A percentile compares a stretch with the other conserved stretches of the same genome.
Conservation (phyloP, 2,329 filamentous ascomycete genomes). For the Phialemonium atrogriseum region DNA sequence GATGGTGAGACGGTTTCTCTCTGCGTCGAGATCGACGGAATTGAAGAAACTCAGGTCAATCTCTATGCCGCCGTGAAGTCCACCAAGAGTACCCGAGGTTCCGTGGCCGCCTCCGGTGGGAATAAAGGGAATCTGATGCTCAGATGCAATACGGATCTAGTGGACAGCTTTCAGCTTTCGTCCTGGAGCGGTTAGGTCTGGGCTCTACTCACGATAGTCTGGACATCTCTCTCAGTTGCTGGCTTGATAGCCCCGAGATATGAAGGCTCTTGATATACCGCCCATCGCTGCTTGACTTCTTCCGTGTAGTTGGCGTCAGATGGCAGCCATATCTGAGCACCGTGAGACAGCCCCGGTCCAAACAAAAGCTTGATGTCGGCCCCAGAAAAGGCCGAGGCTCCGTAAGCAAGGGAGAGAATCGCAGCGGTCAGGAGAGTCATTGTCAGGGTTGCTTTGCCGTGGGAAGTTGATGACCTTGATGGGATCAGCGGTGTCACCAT, state of each 20-base stretch:
- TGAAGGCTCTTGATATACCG: not conserved
- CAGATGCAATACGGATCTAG: not conserved
- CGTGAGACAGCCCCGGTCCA: not conserved
- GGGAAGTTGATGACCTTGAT: too few species aligned
- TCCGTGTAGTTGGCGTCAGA: not conserved
- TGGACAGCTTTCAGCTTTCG: not conserved
- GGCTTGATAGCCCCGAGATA: not conserved
- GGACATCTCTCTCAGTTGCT: not conserved
- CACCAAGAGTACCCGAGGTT: not conserved
- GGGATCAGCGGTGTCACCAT: too few species aligned
- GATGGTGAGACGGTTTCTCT: not conserved
- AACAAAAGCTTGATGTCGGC: not conserved
- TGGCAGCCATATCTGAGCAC: not conserved
- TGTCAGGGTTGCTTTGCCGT: too few species aligned
- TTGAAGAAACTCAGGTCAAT: not conserved
- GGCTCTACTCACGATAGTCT: not conserved
- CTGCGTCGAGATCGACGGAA: not conserved
- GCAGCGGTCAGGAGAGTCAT: too few species aligned
- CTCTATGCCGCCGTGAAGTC: not conserved
- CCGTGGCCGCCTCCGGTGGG: not conserved
- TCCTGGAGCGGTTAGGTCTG: not conserved
- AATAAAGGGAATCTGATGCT: not conserved
- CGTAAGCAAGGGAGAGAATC: too few species aligned
- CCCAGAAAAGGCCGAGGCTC: too few species aligned
- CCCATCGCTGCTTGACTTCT: not conserved